Evolutionary conservation across 1,284 basidiomycete genomes (phyloP).

Genomic region (Malassezia caprae): DNA sequence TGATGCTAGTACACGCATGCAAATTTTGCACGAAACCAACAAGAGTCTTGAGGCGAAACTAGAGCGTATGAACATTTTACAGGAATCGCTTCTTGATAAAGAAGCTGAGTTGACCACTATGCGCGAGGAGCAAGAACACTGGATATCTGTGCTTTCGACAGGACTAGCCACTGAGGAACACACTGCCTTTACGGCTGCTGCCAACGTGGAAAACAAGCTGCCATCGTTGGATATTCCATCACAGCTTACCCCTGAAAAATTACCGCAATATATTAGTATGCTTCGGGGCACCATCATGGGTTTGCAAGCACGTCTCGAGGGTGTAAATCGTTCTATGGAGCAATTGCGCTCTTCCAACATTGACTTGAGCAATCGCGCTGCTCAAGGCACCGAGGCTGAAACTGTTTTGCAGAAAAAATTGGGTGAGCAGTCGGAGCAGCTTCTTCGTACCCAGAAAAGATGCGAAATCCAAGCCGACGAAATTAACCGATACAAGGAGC

Average conservation of each 20-base stretch:
- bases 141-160: constrained; percentile 16
- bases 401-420: constrained; percentile 30
- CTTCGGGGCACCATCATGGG: constrained; percentile 28
- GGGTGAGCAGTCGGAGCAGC: constrained; percentile 27
- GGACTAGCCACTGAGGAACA: constrained; percentile 14
- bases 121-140: constrained; percentile 22
- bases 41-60: constrained; percentile 29
- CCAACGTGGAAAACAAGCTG: constrained; percentile 14
- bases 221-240: constrained; percentile 12
- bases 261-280: constrained; percentile 26
- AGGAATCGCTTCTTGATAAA: constrained; percentile 19
- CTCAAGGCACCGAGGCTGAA: constrained; percentile 25
- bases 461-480: constrained; percentile 21
- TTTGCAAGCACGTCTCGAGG: constrained; percentile 20
- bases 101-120: constrained; percentile 34
- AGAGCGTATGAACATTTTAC: constrained; percentile 23
- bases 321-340: constrained; percentile 18
- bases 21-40: constrained; percentile 41
- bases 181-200: constrained; percentile 23
- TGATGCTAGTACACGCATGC: constrained; percentile 21
- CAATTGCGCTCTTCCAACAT: constrained; percentile 23
- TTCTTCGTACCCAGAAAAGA: constrained; percentile 11
- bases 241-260: constrained; percentile 17
- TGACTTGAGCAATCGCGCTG: constrained; percentile 22
- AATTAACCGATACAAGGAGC: constrained; percentile 21